phyloP scores from a whole-genome alignment of 176 grass and related monocot species.

The Carex littledalei region DNA sequence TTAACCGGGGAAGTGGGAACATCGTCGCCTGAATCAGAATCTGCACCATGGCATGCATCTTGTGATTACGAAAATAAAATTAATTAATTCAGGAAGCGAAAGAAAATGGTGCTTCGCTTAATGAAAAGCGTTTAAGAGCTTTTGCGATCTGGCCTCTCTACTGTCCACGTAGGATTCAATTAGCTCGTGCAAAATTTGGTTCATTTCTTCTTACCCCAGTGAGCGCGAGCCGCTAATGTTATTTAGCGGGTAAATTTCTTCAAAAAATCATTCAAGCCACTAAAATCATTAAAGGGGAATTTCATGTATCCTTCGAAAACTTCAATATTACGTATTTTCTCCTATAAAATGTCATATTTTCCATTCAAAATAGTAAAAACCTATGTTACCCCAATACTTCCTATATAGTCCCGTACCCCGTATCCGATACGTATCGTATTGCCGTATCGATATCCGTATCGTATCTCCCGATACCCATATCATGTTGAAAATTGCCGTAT shows the following conservation, averaged over 20 bases:
- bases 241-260: neutral
- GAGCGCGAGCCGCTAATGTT: neutral
- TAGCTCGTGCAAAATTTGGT: neutral
- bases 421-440: too few relatives aligned
- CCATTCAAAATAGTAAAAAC: too few relatives aligned
- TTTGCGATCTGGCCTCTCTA: neutral
- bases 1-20: neutral
- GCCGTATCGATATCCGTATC: too few relatives aligned
- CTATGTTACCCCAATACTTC: too few relatives aligned
- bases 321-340: too few relatives aligned
- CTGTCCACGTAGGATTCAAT: too few relatives aligned
- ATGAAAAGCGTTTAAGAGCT: neutral
- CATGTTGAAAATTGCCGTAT: too few relatives aligned
- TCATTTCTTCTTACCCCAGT: neutral
- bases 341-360: too few relatives aligned
- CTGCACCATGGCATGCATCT: slow-evolving; percentile 12
- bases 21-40: neutral
- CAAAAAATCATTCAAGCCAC: neutral
- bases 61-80: neutral
- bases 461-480: too few relatives aligned
- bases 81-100: neutral
- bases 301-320: too few relatives aligned
- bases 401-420: too few relatives aligned
- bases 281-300: too few relatives aligned
- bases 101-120: neutral